A percentile compares a stretch with the other conserved stretches of the same genome.
Evolutionary conservation across 2,329 filamentous ascomycete species (phyloP).

Genomic region (Alternaria conjuncta): DNA sequence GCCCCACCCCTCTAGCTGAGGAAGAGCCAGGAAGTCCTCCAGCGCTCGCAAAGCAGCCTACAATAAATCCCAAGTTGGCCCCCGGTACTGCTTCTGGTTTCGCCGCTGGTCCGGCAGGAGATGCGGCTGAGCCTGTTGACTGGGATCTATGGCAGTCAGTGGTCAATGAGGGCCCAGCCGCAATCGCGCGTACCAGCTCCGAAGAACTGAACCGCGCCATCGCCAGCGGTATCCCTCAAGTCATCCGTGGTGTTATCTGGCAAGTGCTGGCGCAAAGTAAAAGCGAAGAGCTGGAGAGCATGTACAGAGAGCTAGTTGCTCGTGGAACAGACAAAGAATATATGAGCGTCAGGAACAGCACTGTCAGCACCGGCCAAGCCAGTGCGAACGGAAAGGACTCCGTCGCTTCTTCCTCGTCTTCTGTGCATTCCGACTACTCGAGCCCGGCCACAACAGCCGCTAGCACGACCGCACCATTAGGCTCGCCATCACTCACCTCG

Average conservation of each 20-base stretch:
- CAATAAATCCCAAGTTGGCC: slow-evolving; percentile 73
- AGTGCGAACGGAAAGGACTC: slow-evolving; percentile 68
- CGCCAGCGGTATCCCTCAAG: slow-evolving; percentile 89
- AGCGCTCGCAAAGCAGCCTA: slow-evolving; percentile 60
- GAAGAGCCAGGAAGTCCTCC: slow-evolving; percentile 44
- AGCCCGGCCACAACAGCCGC: slow-evolving; percentile 62
- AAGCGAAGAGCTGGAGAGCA: slow-evolving; percentile 82
- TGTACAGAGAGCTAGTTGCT: slow-evolving; percentile 82
- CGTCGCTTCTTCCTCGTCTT: slow-evolving; percentile 79
- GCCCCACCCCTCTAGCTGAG: slow-evolving; percentile 58
- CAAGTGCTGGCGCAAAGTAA: slow-evolving; percentile 96
- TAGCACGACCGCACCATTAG: slow-evolving; percentile 41
- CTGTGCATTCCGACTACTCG: slow-evolving; percentile 79
- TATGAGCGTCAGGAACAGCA: slow-evolving; percentile 31
- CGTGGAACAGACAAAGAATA: slow-evolving; percentile 81
- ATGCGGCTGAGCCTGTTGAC: slow-evolving; percentile 77
- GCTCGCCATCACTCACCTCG: slow-evolving; percentile 64
- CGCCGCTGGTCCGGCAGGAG: slow-evolving; percentile 75
- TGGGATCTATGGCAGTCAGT: slow-evolving; percentile 98
- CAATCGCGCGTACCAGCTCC: slow-evolving; percentile 83
- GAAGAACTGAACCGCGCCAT: slow-evolving; percentile 92
- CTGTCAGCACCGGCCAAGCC: slow-evolving; percentile 56
- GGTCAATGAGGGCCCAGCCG: slow-evolving; percentile 90
- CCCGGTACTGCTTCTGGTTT: slow-evolving; percentile 87
- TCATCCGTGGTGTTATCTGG: slow-evolving; percentile 98